Percentiles rank a stretch among this genome's conserved stretches.
phyloP scores from a whole-genome alignment of 306 rosid species.

The Quercus bicolor region DNA sequence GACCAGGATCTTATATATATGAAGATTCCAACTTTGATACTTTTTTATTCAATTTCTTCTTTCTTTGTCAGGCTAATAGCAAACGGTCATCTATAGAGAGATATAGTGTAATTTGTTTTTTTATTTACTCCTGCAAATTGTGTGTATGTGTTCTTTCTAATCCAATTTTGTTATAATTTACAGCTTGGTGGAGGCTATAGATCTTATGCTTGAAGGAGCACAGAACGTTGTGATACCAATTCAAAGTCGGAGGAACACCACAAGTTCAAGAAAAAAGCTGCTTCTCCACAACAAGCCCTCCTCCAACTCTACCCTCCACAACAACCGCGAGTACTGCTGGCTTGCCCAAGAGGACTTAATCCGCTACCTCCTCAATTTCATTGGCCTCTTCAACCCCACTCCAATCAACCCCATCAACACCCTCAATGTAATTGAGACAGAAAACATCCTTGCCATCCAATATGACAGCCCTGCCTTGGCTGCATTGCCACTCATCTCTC shows the following conservation, averaged over 20 bases:
- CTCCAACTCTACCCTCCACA: conserved; percentile 34
- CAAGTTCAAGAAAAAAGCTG: conserved; percentile 27
- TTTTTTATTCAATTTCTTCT: too few species aligned
- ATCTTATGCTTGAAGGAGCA: conserved; percentile 60
- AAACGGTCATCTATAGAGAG: too few species aligned
- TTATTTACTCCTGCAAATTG: too few species aligned
- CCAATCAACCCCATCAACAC: conserved; percentile 45
- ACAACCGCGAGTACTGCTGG: conserved; percentile 64
- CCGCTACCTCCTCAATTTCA: conserved; percentile 72
- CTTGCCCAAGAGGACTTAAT: conserved; percentile 80
- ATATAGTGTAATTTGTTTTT: too few species aligned
- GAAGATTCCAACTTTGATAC: too few species aligned
- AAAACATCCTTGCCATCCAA: conserved; percentile 37
- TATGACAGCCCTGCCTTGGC: conserved; percentile 65
- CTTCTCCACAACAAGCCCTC: conserved; percentile 8
- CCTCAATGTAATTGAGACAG: conserved; percentile 47
- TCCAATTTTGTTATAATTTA: neutral
- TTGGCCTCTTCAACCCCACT: conserved; percentile 53
- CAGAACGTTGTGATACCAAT: conserved; percentile 72
- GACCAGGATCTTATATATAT: too few species aligned
- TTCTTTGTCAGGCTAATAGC: too few species aligned
- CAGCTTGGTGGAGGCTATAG: conserved; percentile 70
- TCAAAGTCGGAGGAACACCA: conserved; percentile 3
- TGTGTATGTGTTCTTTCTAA: neutral
- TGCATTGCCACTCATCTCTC: conserved; percentile 48